Conservation (phyloP, 1,139 yeast species). For the Taphrina confusa region DNA sequence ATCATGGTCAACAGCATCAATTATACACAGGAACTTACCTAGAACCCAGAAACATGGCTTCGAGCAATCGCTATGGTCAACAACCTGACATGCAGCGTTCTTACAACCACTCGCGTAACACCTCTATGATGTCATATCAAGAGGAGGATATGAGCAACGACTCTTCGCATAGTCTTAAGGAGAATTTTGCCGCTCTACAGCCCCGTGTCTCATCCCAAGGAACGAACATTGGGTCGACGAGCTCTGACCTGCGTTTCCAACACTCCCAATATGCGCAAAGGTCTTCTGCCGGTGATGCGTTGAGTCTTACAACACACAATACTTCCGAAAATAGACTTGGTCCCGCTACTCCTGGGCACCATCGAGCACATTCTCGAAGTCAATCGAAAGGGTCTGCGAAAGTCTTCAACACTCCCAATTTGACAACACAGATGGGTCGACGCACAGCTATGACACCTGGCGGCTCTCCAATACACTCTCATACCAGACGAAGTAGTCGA, state of each 20-base stretch:
- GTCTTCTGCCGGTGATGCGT: conserved; percentile 1
- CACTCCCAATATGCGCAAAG: conserved; percentile 4
- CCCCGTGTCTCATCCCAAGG: conserved; percentile 17
- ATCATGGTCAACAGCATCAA: conserved; percentile 2
- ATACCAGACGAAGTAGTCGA: conserved; percentile 8
- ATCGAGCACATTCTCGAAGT: conserved; percentile 18
- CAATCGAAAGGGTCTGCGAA: conserved; percentile 18
- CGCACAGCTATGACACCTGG: conserved; percentile 19
- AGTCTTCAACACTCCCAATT: conserved; percentile 25
- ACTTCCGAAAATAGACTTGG: conserved; percentile 1
- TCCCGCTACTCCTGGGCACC: conserved; percentile 27
- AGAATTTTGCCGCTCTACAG: conserved; percentile 6
- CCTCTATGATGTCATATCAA: conserved; percentile 33
- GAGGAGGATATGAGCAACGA: conserved; percentile 28
- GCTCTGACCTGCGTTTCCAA: background rate
- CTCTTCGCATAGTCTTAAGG: conserved; percentile 19
- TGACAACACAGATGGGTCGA: conserved; percentile 31
- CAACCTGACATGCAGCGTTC: conserved; percentile 32
- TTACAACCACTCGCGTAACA: conserved; percentile 30
- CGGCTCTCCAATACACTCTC: conserved; percentile 17
- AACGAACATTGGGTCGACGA: background rate
- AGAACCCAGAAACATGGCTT: conserved; percentile 2
- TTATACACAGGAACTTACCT: conserved; percentile 11
- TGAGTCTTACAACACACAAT: background rate
- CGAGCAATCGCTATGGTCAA: conserved; percentile 28